These are phyloP conservation scores for Polygonum aviculare DNA, from an alignment of 148 eudicot genomes.

Conservation along the genomic window DNA sequence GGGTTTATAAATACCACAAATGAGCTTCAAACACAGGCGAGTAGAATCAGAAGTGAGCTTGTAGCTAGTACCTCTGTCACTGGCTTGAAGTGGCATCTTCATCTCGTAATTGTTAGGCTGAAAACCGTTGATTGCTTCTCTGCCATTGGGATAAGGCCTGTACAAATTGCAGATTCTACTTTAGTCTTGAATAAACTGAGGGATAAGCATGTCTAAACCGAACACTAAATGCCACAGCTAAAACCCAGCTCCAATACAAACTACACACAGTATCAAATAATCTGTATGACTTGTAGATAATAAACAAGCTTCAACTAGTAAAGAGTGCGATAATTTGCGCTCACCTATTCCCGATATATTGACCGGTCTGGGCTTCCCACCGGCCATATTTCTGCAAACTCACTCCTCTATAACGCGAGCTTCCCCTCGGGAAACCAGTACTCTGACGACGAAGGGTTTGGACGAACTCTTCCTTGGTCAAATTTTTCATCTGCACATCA, in stretches of 20 bases:
- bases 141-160: constrained; percentile 4
- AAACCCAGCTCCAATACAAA: not conserved
- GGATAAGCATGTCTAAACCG: not conserved
- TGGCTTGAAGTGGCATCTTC: constrained; percentile 2
- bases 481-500: constrained; percentile 9
- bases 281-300: not conserved
- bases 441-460: constrained; percentile 10
- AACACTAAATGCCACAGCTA: not conserved
- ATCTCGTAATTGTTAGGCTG: constrained; percentile 1
- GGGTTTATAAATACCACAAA: not conserved
- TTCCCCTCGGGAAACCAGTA: constrained; percentile 13
- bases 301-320: not conserved
- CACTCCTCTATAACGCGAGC: constrained; percentile 8
- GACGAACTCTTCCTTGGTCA: constrained; percentile 10
- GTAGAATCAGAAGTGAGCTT: not conserved
- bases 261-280: not conserved
- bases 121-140: not conserved
- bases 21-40: too few relatives aligned
- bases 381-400: constrained; percentile 5
- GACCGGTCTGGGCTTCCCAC: not conserved
- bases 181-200: not conserved
- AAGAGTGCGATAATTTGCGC: not conserved
- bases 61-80: not conserved
- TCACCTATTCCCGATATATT: constrained; percentile 5
- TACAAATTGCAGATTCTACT: not conserved